Percentiles rank a stretch among this genome's conserved stretches.
phyloP scores from a whole-genome alignment of 2,329 filamentous ascomycete species.

The Geosmithia morbida region DNA sequence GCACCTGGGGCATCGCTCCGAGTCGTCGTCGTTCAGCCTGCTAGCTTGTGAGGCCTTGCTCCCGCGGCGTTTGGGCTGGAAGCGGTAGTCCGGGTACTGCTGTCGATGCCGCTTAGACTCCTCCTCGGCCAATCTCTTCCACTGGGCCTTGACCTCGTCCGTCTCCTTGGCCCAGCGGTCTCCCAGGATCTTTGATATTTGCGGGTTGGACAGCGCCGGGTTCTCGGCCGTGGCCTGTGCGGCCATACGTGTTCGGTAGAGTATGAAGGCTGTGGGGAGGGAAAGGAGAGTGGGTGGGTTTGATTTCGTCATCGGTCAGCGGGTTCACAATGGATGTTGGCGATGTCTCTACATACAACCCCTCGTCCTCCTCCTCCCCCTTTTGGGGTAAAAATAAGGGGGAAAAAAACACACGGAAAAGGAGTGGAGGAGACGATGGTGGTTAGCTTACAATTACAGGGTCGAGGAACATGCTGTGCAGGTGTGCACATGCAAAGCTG shows the following conservation, averaged over 20 bases:
- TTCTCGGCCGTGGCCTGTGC: slow-evolving; percentile 65
- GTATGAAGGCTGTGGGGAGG: slow-evolving; percentile 64
- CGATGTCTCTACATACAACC: no score
- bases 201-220: slow-evolving; percentile 84
- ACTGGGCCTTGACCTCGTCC: slow-evolving; percentile 62
- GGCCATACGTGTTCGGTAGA: slow-evolving; percentile 91
- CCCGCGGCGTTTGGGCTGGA: slow-evolving; percentile 58
- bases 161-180: slow-evolving; percentile 76
- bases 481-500: slow-evolving; percentile 41
- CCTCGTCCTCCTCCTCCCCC: no score
- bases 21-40: slow-evolving; percentile 23
- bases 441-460: slow-evolving; percentile 39
- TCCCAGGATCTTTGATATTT: slow-evolving; percentile 95
- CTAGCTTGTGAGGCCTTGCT: slow-evolving; percentile 1
- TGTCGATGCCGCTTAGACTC: slow-evolving; percentile 82
- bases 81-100: slow-evolving; percentile 88
- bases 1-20: slow-evolving; percentile 54
- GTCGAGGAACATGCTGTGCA: slow-evolving; percentile 41
- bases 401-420: neutral
- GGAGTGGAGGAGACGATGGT: slow-evolving; percentile 2
- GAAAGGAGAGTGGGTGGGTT: neutral
- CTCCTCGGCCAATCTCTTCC: slow-evolving; percentile 83
- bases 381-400: no score
- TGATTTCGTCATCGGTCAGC: neutral
- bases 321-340: no score